A percentile compares a stretch with the other conserved stretches of the same genome.
Evolutionary conservation across 441 rosid genomes (phyloP).

Genomic region (Rhodomyrtus psidioides): DNA sequence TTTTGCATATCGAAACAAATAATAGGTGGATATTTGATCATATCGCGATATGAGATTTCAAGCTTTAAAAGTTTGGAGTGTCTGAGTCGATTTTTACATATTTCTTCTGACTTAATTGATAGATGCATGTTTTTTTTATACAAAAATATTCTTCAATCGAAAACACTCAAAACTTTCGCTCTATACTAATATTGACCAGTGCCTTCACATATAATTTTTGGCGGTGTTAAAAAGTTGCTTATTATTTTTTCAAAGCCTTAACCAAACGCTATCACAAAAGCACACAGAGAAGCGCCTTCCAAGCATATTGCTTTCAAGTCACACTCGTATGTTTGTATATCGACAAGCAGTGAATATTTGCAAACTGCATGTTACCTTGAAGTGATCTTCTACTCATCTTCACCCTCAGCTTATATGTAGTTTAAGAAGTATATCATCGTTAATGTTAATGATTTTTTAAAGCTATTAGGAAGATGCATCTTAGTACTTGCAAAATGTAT

Average conservation of each 20-base stretch:
- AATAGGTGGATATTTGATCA: not conserved
- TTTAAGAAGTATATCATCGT: not conserved
- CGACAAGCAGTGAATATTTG: not conserved
- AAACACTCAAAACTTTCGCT: not conserved
- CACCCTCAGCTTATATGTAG: not conserved
- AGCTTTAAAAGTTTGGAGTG: not conserved
- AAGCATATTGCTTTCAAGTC: not conserved
- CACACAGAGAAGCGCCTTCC: not conserved
- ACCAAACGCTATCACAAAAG: not conserved
- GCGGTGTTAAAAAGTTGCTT: not conserved
- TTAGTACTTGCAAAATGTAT: not conserved
- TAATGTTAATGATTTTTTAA: no score
- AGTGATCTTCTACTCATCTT: not conserved
- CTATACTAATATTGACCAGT: not conserved
- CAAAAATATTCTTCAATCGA: not conserved
- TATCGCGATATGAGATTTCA: not conserved
- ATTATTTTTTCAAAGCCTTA: not conserved
- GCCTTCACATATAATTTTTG: not conserved
- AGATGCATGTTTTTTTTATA: not conserved
- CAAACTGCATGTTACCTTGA: not conserved
- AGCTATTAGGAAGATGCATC: no score
- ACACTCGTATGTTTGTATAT: not conserved
- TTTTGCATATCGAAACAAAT: not conserved
- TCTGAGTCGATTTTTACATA: not conserved
- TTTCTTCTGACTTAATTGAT: not conserved